Conservation (phyloP, 1,284 basidiomycete genomes). For the Meripilus lineatus region DNA sequence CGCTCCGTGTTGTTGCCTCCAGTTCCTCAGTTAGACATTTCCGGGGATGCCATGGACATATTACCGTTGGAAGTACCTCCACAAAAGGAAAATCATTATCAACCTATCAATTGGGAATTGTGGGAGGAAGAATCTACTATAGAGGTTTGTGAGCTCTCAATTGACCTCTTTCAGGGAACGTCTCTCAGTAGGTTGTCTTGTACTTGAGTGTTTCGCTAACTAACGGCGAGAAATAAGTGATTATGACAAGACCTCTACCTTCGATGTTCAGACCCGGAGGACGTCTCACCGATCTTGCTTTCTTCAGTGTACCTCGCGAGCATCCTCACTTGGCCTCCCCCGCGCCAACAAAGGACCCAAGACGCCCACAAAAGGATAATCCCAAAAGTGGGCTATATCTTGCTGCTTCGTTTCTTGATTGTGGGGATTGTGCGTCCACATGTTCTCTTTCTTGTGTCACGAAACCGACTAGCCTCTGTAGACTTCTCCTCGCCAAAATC, state of each 20-base stretch:
- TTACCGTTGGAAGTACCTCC: conserved; percentile 28
- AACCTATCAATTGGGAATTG: conserved; percentile 46
- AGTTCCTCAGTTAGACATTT: background rate
- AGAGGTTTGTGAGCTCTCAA: conserved; percentile 38
- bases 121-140: conserved; percentile 60
- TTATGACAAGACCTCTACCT: conserved; percentile 42
- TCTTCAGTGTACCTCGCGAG: conserved; percentile 38
- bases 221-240: conserved; percentile 21
- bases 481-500: conserved; percentile 25
- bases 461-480: too few relatives aligned
- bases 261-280: conserved; percentile 34
- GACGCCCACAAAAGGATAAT: conserved; percentile 12
- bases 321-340: conserved; percentile 15
- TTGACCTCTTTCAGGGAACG: background rate
- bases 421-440: conserved; percentile 51
- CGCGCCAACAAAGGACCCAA: conserved; percentile 14
- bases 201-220: background rate
- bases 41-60: conserved; percentile 29
- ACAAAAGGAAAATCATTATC: conserved; percentile 27
- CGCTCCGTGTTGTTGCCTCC: conserved; percentile 36
- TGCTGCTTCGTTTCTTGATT: conserved; percentile 49
- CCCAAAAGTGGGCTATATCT: conserved; percentile 35
- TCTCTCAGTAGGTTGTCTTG: background rate
- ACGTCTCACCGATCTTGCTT: conserved; percentile 39
- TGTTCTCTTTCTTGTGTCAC: background rate